Percentiles rank a stretch among this genome's conserved stretches.
Conservation (phyloP, 2,329 filamentous ascomycete genomes). For the Stemphylium lycopersici region DNA sequence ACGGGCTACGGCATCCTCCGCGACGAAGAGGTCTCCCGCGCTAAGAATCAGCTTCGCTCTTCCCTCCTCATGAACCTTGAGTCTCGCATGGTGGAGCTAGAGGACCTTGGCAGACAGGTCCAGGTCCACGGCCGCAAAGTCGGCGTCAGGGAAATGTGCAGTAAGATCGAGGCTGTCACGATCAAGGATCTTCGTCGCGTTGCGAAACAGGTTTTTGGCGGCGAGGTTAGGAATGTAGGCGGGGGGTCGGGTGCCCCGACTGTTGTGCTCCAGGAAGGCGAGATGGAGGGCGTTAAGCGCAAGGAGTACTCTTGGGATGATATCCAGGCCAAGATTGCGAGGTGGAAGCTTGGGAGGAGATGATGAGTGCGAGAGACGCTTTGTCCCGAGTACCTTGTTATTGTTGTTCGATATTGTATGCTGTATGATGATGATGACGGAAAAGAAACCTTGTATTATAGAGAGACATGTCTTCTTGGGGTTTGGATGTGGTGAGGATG, state of each 20-base stretch:
- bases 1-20: conserved; percentile 75
- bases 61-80: conserved; percentile 97
- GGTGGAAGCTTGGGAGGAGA: conserved; percentile 78
- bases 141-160: conserved; percentile 91
- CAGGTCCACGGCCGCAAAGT: conserved; percentile 96
- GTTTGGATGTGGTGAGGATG: neutral
- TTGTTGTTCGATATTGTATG: neutral
- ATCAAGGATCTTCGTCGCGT: conserved; percentile 82
- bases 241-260: conserved; percentile 86
- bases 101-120: conserved; percentile 92
- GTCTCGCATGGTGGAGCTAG: conserved; percentile 94
- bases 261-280: conserved; percentile 90
- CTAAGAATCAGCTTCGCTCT: conserved; percentile 94
- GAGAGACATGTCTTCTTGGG: neutral
- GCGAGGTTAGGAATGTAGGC: conserved; percentile 75
- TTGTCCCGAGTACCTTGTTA: too few relatives aligned
- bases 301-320: conserved; percentile 81
- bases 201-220: conserved; percentile 77
- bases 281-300: conserved; percentile 71
- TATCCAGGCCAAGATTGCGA: conserved; percentile 83
- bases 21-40: conserved; percentile 80
- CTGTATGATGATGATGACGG: neutral
- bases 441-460: neutral
- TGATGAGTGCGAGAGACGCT: conserved; percentile 49
- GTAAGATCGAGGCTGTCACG: conserved; percentile 80